Conservation (phyloP, 1,284 basidiomycete species). For the Microbotryum scabiosae region DNA sequence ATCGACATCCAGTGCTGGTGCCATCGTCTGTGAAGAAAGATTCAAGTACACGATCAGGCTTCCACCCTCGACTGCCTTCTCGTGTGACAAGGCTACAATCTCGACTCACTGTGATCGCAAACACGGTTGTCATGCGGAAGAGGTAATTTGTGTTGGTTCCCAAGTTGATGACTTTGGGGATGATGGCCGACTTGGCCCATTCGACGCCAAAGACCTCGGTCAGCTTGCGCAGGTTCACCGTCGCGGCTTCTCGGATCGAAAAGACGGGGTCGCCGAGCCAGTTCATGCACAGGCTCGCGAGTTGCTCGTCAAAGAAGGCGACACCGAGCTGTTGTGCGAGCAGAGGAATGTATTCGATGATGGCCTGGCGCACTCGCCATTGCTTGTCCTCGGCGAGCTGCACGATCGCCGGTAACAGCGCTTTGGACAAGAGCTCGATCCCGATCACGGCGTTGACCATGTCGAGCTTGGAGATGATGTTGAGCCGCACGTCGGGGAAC, state of each 20-base stretch:
- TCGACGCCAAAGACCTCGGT: constrained; percentile 99
- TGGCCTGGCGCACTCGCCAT: constrained; percentile 98
- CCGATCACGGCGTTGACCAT: constrained; percentile 95
- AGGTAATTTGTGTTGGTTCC: constrained; percentile 95
- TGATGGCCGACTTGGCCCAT: constrained; percentile 89
- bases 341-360: constrained; percentile 97
- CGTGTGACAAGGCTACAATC: not conserved
- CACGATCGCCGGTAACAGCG: constrained; percentile 93
- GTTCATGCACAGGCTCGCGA: constrained; percentile 95
- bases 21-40: constrained; percentile 61
- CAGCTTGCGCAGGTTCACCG: constrained; percentile 91
- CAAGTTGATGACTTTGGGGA: constrained; percentile 97
- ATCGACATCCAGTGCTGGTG: constrained; percentile 78
- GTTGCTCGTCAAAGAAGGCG: constrained; percentile 94
- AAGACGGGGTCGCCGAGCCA: constrained; percentile 99
- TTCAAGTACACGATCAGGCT: not conserved
- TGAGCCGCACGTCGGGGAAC: constrained; percentile 94
- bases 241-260: constrained; percentile 95
- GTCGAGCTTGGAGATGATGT: constrained; percentile 98
- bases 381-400: constrained; percentile 99
- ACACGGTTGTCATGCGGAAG: constrained; percentile 97
- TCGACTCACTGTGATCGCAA: constrained; percentile 81
- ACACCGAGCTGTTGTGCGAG: constrained; percentile 95
- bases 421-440: constrained; percentile 90
- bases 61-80: not conserved